phyloP scores from a whole-genome alignment of 2,329 filamentous ascomycete genomes.

The Colletotrichum sp. region DNA sequence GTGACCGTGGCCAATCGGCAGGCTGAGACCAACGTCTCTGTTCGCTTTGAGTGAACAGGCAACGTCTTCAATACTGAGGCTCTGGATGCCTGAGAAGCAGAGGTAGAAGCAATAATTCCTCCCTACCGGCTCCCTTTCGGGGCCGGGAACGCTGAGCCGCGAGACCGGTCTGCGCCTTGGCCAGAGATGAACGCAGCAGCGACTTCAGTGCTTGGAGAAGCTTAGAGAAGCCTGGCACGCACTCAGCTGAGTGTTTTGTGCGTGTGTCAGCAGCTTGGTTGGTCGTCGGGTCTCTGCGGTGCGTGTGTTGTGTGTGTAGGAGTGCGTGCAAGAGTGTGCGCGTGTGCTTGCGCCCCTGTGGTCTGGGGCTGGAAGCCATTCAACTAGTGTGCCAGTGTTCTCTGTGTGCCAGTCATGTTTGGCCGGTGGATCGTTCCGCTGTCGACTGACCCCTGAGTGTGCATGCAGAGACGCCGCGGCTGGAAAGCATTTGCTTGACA shows the following conservation, averaged over 20 bases:
- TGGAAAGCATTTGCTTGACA: background rate
- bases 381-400: background rate
- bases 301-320: background rate
- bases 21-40: background rate
- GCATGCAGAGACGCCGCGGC: background rate
- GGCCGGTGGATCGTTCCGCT: background rate
- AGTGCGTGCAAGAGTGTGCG: background rate
- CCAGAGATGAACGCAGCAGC: background rate
- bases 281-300: background rate
- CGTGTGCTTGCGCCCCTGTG: background rate
- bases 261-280: background rate
- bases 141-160: background rate
- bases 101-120: background rate
- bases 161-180: background rate
- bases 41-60: background rate
- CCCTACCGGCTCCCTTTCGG: background rate
- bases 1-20: background rate
- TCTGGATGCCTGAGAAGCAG: background rate
- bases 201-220: background rate
- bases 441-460: background rate
- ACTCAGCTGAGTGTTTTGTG: background rate
- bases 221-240: background rate
- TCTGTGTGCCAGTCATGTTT: background rate
- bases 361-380: background rate
- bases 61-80: background rate